Conservation (phyloP, 257 asterid species). For the Penstemon eatonii region DNA sequence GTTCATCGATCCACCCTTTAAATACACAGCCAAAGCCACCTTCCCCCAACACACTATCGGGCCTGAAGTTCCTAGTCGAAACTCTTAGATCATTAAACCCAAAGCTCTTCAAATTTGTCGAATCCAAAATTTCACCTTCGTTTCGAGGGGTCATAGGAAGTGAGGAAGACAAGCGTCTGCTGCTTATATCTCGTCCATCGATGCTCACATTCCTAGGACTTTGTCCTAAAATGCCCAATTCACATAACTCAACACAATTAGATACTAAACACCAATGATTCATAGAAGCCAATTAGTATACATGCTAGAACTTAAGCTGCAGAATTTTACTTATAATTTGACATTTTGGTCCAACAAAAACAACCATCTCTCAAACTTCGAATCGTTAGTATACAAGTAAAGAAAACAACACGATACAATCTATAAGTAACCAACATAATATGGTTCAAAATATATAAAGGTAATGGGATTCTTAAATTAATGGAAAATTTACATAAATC, state of each 20-base stretch:
- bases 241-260: constrained; percentile 8
- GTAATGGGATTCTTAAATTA: not conserved
- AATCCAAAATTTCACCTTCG: constrained; percentile 63
- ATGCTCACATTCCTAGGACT: constrained; percentile 36
- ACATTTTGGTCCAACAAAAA: not conserved
- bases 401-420: not conserved
- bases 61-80: constrained; percentile 83
- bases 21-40: constrained; percentile 86
- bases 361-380: not conserved
- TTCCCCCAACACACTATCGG: constrained; percentile 85
- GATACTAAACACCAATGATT: constrained; percentile 8
- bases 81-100: constrained; percentile 58
- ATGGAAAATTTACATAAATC: not conserved
- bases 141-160: constrained; percentile 56
- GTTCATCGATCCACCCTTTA: constrained; percentile 84
- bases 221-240: constrained; percentile 34
- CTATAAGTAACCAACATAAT: not conserved
- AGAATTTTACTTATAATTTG: not conserved
- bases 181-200: constrained; percentile 45
- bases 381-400: not conserved
- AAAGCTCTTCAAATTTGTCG: constrained; percentile 50
- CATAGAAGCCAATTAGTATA: constrained; percentile 5
- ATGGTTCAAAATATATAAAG: not conserved
- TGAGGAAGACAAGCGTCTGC: constrained; percentile 43
- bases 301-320: not conserved